phyloP scores from a whole-genome alignment of 768 basidiomycete species.

The Tephrocybe sp. region DNA sequence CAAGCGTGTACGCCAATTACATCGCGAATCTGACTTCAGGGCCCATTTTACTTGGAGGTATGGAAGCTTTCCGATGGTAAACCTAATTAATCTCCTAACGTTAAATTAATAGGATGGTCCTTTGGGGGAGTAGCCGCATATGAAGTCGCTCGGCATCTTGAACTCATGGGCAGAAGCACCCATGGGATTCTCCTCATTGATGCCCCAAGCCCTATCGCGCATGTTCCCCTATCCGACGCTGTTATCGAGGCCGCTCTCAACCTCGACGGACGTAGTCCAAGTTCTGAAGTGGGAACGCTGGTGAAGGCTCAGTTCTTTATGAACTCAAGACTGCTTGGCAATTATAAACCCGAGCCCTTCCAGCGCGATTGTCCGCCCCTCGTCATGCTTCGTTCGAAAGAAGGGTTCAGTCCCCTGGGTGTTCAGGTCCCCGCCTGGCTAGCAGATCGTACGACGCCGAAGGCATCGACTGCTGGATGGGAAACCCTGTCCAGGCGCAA shows the following conservation, averaged over 20 bases:
- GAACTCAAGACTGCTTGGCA: slow-evolving; percentile 45
- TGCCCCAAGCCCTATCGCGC: slow-evolving; percentile 56
- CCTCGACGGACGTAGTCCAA: slow-evolving; percentile 25
- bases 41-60: slow-evolving; percentile 60
- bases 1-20: slow-evolving; percentile 44
- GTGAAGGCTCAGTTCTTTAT: slow-evolving; percentile 49
- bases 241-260: slow-evolving; percentile 50
- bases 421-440: slow-evolving; percentile 53
- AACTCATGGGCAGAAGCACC: slow-evolving; percentile 41
- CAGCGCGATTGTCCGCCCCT: slow-evolving; percentile 32
- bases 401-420: slow-evolving; percentile 38
- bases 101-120: slow-evolving; percentile 60
- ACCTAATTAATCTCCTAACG: neutral
- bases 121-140: slow-evolving; percentile 76
- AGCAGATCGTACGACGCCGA: slow-evolving; percentile 38
- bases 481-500: slow-evolving; percentile 34
- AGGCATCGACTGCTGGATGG: slow-evolving; percentile 44
- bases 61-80: slow-evolving; percentile 7
- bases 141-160: slow-evolving; percentile 56
- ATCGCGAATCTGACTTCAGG: slow-evolving; percentile 35
- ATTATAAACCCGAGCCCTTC: slow-evolving; percentile 39
- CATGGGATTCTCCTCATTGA: slow-evolving; percentile 68
- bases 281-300: slow-evolving; percentile 30
- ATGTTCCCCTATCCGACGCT: slow-evolving; percentile 49
- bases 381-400: slow-evolving; percentile 53